Percentiles rank a stretch among this genome's conserved stretches.
These are phyloP conservation scores for Solanum hybrid DNA, from an alignment of 305 asterid genomes.

Conservation along the genomic window DNA sequence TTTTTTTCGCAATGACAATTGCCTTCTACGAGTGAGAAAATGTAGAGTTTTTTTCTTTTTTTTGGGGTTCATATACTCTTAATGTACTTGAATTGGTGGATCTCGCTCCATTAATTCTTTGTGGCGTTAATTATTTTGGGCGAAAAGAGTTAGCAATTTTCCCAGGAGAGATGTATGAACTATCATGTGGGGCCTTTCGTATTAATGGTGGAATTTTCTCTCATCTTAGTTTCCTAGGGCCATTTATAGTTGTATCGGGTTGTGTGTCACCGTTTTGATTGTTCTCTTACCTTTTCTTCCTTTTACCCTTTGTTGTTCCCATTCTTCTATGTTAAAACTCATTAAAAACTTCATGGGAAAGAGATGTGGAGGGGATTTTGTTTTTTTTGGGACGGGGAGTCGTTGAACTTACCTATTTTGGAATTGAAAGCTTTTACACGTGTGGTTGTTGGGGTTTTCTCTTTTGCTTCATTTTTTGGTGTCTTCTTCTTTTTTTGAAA, in stretches of 20 bases:
- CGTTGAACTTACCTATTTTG: not conserved
- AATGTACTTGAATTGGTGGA: not conserved
- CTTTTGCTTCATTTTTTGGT: not conserved
- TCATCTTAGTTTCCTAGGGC: not conserved
- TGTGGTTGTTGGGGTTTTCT: not conserved
- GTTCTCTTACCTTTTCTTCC: not conserved
- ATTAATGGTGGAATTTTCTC: not conserved
- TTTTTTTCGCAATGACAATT: not conserved
- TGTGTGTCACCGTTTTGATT: not conserved
- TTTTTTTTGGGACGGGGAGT: not conserved
- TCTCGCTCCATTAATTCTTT: not conserved
- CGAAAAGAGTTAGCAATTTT: not conserved
- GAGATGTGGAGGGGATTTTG: not conserved
- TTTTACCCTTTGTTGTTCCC: not conserved
- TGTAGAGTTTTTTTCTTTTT: not conserved
- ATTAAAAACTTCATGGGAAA: not conserved
- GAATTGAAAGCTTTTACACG: not conserved
- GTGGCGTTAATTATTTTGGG: not conserved
- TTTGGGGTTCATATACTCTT: not conserved
- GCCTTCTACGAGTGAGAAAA: not conserved
- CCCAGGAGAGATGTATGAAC: not conserved
- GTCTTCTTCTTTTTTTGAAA: not conserved
- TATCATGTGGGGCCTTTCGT: not conserved
- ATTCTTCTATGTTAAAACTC: not conserved
- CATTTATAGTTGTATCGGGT: no score